Base-by-base conservation (phyloP, 179 eudicot species). In the Patellifolia procumbens region DNA sequence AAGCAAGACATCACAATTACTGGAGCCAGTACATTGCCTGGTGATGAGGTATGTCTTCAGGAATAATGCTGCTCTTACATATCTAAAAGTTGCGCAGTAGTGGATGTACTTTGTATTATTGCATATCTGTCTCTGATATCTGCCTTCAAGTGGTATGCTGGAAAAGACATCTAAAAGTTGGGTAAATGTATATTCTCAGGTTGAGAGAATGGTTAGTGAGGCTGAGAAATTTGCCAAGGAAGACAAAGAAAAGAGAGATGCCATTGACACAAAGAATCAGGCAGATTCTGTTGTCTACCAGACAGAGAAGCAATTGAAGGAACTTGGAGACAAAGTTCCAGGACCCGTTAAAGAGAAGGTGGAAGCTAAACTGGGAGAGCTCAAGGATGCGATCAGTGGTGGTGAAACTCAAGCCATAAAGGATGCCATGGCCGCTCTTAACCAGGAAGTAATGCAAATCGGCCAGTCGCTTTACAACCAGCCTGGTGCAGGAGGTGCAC, bases 381-480 rank as follows among this genome's bases (percentile, higher is more conserved):
- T 95, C 55, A 93, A 88, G 86, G 92, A 91, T 13, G 92, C 95
- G 53, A 86, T 91, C 16, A 74, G 96, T 3, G 89, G 90, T 2
- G 96, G 90, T 48, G 76, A 86, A 43, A 91, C 97, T 42, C 97
- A 93, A 85, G 72, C 88, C 74, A 91, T 95, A 5, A 93, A 93
- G 81, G 99, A 95, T 56, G 89, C 93, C 62, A 90, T 95, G 93
- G 88, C 93, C 53, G 92, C 97, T 19, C 90, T 95, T 48, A 93
- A 95, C 84, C 97, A 93, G 80, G 99, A 95, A 84, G 97, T 93
- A 3, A 95, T 95, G 99, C 97, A 95, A 84, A 89, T 95, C 3
- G 99, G 99, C 2, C 97, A 90, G 72, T 93, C 99, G 34, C 86
- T 95, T 1, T 95, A 93, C 84, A 93, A 89, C 84, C 94, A 93